Percentiles rank a stretch among this genome's conserved stretches.
phyloP scores from a whole-genome alignment of 345 rosid genomes.

The Fremontodendron californicum region DNA sequence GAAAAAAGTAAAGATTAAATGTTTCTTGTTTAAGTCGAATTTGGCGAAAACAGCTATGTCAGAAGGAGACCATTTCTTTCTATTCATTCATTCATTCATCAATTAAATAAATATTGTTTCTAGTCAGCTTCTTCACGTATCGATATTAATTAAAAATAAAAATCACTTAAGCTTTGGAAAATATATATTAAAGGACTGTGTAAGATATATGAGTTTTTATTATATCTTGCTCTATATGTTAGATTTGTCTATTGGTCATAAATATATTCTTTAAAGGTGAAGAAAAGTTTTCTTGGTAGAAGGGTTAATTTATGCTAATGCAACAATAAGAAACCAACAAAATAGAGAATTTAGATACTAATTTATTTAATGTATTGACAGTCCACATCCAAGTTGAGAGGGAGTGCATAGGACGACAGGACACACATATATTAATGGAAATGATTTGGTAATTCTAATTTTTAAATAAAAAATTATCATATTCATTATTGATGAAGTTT shows the following conservation, averaged over 20 bases:
- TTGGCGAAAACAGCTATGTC: conserved; percentile 21
- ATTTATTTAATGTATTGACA: not conserved
- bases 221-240: not conserved
- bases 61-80: conserved; percentile 2
- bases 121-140: no score
- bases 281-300: no score
- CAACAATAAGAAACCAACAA: not conserved
- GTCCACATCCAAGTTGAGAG: not conserved
- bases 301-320: not conserved
- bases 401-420: no score
- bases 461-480: no score
- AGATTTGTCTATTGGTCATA: not conserved
- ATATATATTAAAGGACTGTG: no score
- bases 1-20: not conserved
- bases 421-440: not conserved
- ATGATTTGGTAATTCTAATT: not conserved
- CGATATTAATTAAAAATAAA: no score
- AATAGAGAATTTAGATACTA: not conserved
- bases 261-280: not conserved
- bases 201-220: not conserved
- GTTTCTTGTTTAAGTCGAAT: conserved; percentile 18
- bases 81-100: no score
- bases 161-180: no score
- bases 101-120: not conserved
- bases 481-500: no score